Percentiles rank a stretch among this genome's conserved stretches.
Evolutionary conservation across 495 filamentous ascomycete species (phyloP).

Genomic region (Trichoderma erinaceum): DNA sequence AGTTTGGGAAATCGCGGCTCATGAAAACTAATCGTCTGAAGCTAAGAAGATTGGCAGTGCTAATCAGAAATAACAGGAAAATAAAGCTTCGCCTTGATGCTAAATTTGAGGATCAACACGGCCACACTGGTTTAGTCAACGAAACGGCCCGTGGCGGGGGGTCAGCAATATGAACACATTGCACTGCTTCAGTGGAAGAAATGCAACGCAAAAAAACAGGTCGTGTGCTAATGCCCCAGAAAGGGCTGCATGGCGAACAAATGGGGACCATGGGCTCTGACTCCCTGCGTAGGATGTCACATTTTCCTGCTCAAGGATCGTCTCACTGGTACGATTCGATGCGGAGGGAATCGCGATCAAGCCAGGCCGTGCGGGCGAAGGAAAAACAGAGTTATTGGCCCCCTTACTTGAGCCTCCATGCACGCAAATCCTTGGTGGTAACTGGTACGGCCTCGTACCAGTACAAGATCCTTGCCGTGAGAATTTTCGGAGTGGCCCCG

Average conservation of each 20-base stretch:
- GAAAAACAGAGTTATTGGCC: not conserved
- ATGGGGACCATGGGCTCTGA: no score
- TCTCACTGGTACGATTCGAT: not conserved
- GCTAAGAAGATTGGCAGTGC: not conserved
- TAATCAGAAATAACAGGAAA: not conserved
- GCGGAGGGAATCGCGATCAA: constrained; percentile 9
- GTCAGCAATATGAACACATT: no score
- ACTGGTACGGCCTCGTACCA: no score
- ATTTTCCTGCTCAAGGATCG: constrained; percentile 8
- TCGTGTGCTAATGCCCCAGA: constrained; percentile 3
- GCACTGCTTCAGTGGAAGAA: not conserved
- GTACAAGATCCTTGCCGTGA: no score
- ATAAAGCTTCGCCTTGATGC: not conserved
- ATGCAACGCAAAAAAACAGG: not conserved
- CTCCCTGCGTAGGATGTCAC: not conserved
- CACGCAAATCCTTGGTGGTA: not conserved
- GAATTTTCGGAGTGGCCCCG: not conserved
- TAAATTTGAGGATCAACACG: not conserved
- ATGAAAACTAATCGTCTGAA: not conserved
- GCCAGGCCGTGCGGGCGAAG: not conserved
- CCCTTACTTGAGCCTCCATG: constrained; percentile 6
- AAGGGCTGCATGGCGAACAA: not conserved
- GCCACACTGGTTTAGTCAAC: not conserved
- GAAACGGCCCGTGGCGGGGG: not conserved
- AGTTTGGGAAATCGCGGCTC: not conserved